Base-by-base conservation (phyloP, 1,284 basidiomycete genomes). In the Peniophora sp. region DNA sequence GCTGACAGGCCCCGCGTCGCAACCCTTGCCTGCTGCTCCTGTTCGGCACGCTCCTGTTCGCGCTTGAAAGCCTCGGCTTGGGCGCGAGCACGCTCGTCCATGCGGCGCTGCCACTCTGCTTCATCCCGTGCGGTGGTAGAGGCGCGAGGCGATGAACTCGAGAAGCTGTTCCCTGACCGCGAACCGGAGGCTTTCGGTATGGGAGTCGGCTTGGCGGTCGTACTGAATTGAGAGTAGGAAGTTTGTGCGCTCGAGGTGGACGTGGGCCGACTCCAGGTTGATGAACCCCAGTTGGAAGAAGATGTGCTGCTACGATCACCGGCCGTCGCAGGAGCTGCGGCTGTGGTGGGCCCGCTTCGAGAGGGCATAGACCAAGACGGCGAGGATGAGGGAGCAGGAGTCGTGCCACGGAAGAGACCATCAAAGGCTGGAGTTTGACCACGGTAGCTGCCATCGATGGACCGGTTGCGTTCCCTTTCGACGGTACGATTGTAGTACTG, bases 61-160 rank as follows among this genome's bases (percentile, higher is more conserved):
- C 69, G 69, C 48, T 71, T 71, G 64, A 83, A 85, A 51, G 72
- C 70, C 65, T 81, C 80, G 57, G 81, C 77, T 58, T 80, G 79
- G 39, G 70, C 67, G 37, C 73, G 70, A 18, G 72, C 71, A 22
- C 75, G 72, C 56, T 83, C 78, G n/a, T 71, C 73, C 56, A 82
- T 78, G 11, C 74, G 73, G 32, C 78, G 74, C 15, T 72, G 64
- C 70, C 79, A 77, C 51, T 81, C 80, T 0, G 70, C 69, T 53
- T 79, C 73, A 18, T 73, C 67, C 27, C 67, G 23, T 24, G 60
- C 52, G 55, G 27, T 32, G 12, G 27, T 32, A 32, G 62, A 27
- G 32, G 59, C 51, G 34, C 64, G 55, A 15, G 64, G 54, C 12
- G 61, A 52, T 1, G 50, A 60, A 17, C 57, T 55, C 17, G 57